Evolutionary conservation across 2,329 filamentous ascomycete genomes (phyloP).

Genomic region (Cordyceps militaris): DNA sequence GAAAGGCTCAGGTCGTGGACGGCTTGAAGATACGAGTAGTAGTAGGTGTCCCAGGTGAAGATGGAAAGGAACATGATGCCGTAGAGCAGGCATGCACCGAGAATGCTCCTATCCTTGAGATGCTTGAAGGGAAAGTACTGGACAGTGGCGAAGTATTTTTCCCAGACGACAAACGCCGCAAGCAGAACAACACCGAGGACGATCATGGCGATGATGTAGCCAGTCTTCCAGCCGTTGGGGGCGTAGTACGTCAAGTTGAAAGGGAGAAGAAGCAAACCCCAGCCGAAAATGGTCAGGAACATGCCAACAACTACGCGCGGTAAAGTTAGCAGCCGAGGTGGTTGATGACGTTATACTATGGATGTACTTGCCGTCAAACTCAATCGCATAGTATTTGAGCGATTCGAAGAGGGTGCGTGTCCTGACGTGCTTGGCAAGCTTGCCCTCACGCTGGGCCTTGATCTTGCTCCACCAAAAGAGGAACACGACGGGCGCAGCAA

Average conservation of each 20-base stretch:
- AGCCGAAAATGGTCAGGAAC: conserved; percentile 43
- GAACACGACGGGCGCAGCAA: conserved; percentile 28
- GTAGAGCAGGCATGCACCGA: conserved; percentile 37
- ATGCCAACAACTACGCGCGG: conserved; percentile 36
- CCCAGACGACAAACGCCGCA: conserved; percentile 46
- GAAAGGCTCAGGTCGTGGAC: conserved; percentile 33
- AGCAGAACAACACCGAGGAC: conserved; percentile 45
- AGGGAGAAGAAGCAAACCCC: conserved; percentile 46
- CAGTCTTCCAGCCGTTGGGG: conserved; percentile 33
- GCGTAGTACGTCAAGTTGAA: conserved; percentile 34
- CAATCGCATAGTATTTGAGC: conserved; percentile 43
- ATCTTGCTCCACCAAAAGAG: conserved; percentile 31
- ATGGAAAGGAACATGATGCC: conserved; percentile 34
- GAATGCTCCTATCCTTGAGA: conserved; percentile 41
- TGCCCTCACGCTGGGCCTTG: conserved; percentile 43
- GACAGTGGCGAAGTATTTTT: conserved; percentile 48
- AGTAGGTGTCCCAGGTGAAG: conserved; percentile 42
- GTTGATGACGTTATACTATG: neutral
- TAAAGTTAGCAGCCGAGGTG: neutral
- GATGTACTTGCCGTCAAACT: conserved; percentile 46
- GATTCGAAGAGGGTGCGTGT: conserved; percentile 40
- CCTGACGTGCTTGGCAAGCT: conserved; percentile 36
- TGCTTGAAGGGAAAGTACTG: conserved; percentile 50
- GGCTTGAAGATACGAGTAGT: conserved; percentile 43
- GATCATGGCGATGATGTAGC: conserved; percentile 39